These are phyloP conservation scores for Lycium ferocissimum DNA, from an alignment of 257 asterid species.

Conservation along the genomic window DNA sequence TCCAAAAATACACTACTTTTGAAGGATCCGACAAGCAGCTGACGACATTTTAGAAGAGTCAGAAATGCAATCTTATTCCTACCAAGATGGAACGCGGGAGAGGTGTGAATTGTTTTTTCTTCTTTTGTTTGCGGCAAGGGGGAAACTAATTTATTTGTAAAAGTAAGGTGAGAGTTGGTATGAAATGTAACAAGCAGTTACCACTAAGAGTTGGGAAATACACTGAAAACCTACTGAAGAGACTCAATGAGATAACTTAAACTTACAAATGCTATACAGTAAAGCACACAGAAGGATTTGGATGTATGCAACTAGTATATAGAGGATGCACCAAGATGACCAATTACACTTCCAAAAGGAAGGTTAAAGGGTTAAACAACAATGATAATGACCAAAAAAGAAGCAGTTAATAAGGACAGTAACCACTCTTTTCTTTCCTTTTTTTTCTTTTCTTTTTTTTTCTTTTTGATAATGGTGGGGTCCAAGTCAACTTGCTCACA, in stretches of 20 bases:
- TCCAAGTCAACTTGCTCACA: neutral
- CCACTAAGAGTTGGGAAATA: neutral
- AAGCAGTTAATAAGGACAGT: neutral
- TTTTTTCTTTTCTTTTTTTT: neutral
- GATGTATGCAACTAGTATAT: neutral
- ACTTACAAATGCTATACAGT: neutral
- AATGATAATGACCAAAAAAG: neutral
- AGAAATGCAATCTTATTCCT: slow-evolving; percentile 20
- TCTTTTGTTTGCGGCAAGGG: neutral
- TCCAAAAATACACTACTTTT: too few species aligned
- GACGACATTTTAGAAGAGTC: too few species aligned
- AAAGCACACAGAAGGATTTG: neutral
- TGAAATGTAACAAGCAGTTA: neutral
- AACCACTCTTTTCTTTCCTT: neutral
- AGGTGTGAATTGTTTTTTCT: neutral
- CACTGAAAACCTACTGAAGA: neutral
- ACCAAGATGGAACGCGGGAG: neutral
- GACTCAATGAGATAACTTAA: neutral
- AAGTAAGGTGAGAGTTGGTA: slow-evolving; percentile 10
- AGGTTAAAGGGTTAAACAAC: neutral
- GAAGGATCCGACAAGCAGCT: too few species aligned
- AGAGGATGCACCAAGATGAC: slow-evolving; percentile 3
- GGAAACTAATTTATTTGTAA: neutral
- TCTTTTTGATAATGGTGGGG: neutral
- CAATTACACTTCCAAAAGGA: neutral